These are phyloP conservation scores for Sideroxylon spinosum DNA, from an alignment of 179 eudicot species.

Conservation along the genomic window DNA sequence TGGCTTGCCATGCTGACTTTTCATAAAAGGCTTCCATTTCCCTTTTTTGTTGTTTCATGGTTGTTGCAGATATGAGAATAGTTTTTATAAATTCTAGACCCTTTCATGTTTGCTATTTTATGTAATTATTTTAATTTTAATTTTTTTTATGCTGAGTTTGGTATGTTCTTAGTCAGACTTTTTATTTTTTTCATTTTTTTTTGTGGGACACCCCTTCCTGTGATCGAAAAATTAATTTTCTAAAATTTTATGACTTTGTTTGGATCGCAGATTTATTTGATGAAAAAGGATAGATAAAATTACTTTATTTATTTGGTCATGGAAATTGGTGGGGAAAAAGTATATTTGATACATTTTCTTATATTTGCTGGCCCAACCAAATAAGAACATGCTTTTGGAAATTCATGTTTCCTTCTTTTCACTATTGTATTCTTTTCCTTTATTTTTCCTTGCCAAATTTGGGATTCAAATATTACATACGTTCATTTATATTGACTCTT, in stretches of 20 bases:
- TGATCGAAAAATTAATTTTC: neutral
- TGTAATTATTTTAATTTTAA: neutral
- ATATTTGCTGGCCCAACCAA: too few relatives aligned
- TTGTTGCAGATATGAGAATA: neutral
- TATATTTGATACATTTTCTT: too few relatives aligned
- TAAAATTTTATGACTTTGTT: neutral
- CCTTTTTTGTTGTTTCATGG: neutral
- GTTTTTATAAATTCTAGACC: neutral
- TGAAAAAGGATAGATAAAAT: too few relatives aligned
- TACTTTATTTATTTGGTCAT: too few relatives aligned
- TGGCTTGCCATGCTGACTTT: neutral
- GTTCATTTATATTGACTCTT: neutral
- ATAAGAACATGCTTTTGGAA: too few relatives aligned
- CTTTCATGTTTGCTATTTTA: neutral
- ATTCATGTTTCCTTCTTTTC: too few relatives aligned
- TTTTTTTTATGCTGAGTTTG: neutral
- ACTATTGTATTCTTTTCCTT: too few relatives aligned
- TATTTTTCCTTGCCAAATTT: too few relatives aligned
- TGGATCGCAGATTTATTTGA: too few relatives aligned
- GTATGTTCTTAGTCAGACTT: neutral
- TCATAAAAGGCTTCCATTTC: conserved; percentile 5
- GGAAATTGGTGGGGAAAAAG: too few relatives aligned
- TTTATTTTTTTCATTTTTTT: neutral
- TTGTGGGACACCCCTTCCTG: neutral
- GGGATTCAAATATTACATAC: too few relatives aligned